Base-by-base conservation (phyloP, 192 early-diverging fungal species). In the Blastocladiella britannica region DNA sequence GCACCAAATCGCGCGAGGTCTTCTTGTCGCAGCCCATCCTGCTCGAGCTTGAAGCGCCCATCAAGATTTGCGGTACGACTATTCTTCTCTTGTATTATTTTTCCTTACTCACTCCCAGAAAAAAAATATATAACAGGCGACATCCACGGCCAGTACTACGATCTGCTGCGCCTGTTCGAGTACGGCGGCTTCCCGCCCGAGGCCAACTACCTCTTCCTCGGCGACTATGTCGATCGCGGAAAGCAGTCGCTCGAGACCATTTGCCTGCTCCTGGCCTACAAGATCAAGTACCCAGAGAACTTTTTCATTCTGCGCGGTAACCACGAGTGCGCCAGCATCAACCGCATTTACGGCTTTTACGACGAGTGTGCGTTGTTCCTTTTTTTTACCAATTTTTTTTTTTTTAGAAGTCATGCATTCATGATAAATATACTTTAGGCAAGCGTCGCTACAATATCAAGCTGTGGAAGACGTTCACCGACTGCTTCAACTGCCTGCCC, bases 381-480 rank as follows among this genome's bases (percentile, higher is more conserved):
- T 54, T 22, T 58, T 69, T 31, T 71, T 68, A 29, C 67, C 72
- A 47, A 23, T 63, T 18, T 24, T 57, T 29, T 18, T 23, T 18
- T 18, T 70, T 20, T 8, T 57, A 29, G 31, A 24, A 47, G n/a
- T n/a, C n/a, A n/a, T n/a, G n/a, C n/a, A n/a, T n/a, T n/a, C n/a
- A n/a, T n/a, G n/a, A n/a, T n/a, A n/a, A n/a, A n/a, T n/a, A n/a
- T n/a, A n/a, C n/a, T n/a, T n/a, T 59, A 88, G 85, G 87, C 70
- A 95, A 95, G 68, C 74, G 93, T 65, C 72, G 93, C 58, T 94
- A 94, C 73, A 94, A 97, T 73, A 93, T 94, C 74, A 92, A 92
- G 70, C 73, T 97, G 55, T 97, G 93, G 93, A 58, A 70, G n/a
- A 65, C 68, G 26, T 70, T 65, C 53, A 28, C 70, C 25, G 60